phyloP scores from a whole-genome alignment of 495 filamentous ascomycete genomes.

The Aspergillus incahuasiensis region DNA sequence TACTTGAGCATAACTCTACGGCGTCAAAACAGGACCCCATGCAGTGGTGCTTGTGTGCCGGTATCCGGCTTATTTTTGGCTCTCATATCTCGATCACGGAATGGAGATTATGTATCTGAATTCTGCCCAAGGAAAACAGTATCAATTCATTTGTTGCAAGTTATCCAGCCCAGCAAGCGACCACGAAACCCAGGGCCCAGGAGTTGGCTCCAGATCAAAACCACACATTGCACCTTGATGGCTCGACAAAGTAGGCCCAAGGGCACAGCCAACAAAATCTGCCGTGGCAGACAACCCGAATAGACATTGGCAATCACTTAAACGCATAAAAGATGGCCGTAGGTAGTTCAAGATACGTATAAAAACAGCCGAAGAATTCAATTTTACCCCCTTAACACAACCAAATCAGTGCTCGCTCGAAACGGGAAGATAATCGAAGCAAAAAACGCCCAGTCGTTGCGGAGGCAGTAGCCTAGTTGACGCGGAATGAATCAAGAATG shows the following conservation, averaged over 20 bases:
- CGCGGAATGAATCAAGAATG: slow-evolving; percentile 46
- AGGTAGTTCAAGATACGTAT: background rate
- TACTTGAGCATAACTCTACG: background rate
- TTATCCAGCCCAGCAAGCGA: background rate
- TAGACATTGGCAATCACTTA: background rate
- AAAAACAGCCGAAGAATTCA: slow-evolving; percentile 1
- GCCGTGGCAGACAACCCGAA: background rate
- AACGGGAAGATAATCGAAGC: slow-evolving; percentile 19
- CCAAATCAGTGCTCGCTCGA: slow-evolving; percentile 37
- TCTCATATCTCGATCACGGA: background rate
- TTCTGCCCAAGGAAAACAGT: background rate
- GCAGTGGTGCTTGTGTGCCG: background rate
- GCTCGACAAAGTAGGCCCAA: background rate
- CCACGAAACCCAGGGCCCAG: background rate
- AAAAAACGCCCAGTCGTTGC: slow-evolving; percentile 25
- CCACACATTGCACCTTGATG: too few relatives aligned
- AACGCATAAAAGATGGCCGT: background rate
- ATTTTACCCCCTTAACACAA: slow-evolving; percentile 31
- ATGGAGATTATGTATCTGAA: background rate
- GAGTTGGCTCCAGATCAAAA: background rate
- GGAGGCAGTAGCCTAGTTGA: slow-evolving; percentile 29
- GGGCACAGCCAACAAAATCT: background rate
- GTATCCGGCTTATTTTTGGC: background rate
- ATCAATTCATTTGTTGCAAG: background rate
- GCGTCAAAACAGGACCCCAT: background rate